Base-by-base conservation (phyloP, 495 filamentous ascomycete genomes). In the Penicillium arizonense region DNA sequence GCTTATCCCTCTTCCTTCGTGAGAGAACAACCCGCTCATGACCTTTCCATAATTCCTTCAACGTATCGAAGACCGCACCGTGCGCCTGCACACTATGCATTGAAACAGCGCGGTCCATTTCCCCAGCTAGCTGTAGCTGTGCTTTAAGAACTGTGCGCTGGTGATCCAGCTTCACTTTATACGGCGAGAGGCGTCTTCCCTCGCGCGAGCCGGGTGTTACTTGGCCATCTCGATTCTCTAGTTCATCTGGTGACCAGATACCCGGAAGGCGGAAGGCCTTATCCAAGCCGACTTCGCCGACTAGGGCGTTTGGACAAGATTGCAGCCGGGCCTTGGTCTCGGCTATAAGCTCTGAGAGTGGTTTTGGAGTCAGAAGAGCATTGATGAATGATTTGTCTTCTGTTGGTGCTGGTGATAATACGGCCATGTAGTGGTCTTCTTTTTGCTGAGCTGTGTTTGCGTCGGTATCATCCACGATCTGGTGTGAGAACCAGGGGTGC, bases 401-500 rank as follows among this genome's bases (percentile, higher is more conserved):
- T 6, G 55, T 58, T 11, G 68, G 62, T 1, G 60, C 51, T 7
- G 82, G 82, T 1, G 77, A 78, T 6, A 98, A 76, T 4, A 95
- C 87, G 12, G 69, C 65, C 37, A 71, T 72, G 66, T 97, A 97
- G 63, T 97, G 92, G 1, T 68, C 66, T 50, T 76, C 67, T 72
- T 91, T 55, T 66, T 61, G 23, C 26, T 33, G 38, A 45, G 12
- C 26, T 38, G 50, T 0, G 23, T 55, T 68, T 46, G 3, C 67
- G 59, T 41, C 61, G 58, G 43, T 78, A 69, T 90, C 87, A 60
- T 91, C 84, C 56, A 83, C 82, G 49, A 96, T 81, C 55, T 95
- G 87, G 64, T 98, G 79, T 1, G 93, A 94, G 70, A 97, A 98
- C 94, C 94, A 98, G 1, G 95, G 95, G 68, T 98, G 94, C 91